These are phyloP conservation scores for Clathrospora elynae DNA, from an alignment of 2,329 filamentous ascomycete genomes.

Conservation along the genomic window DNA sequence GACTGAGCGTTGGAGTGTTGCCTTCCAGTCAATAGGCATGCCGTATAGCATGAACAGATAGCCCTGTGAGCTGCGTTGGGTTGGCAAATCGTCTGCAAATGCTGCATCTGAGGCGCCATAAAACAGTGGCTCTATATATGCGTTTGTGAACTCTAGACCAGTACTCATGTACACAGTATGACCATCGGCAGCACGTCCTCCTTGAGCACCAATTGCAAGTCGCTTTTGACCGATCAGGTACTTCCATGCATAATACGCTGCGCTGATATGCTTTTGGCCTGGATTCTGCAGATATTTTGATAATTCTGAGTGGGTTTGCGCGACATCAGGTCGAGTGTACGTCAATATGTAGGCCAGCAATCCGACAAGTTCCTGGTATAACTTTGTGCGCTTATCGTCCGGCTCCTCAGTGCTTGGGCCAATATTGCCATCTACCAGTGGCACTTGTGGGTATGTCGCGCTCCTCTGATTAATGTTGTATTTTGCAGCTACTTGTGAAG, in stretches of 20 bases:
- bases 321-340: constrained; percentile 16
- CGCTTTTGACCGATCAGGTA: neutral
- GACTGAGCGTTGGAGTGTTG: constrained; percentile 7
- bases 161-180: no score
- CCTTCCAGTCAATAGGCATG: neutral
- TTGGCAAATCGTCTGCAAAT: constrained; percentile 20
- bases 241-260: constrained; percentile 1
- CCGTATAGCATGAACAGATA: constrained; percentile 24
- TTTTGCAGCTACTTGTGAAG: no score
- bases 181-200: no score
- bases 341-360: constrained; percentile 14
- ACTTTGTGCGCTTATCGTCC: constrained; percentile 8
- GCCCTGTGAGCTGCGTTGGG: constrained; percentile 21
- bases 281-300: no score
- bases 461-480: no score
- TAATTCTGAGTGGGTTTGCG: neutral
- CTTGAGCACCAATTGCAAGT: no score
- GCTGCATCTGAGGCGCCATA: constrained; percentile 20
- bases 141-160: no score
- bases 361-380: constrained; percentile 19
- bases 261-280: no score
- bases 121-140: constrained; percentile 21
- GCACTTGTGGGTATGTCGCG: neutral
- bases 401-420: neutral
- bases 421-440: constrained; percentile 3